Evolutionary conservation across 1,284 basidiomycete genomes (phyloP).

Genomic region (Fomitopsis schrenkii): DNA sequence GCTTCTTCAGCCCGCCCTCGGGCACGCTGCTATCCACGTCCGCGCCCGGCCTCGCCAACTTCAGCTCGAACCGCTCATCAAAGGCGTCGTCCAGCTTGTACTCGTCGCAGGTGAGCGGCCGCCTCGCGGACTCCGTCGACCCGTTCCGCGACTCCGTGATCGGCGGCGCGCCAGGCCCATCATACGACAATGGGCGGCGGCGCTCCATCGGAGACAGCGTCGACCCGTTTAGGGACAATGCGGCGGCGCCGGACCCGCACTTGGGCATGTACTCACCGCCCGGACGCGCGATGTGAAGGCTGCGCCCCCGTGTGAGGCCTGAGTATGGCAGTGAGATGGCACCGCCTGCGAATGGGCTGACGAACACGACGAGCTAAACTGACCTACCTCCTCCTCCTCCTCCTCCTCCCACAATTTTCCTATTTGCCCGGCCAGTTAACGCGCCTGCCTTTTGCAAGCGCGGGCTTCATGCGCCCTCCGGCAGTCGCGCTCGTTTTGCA

Average conservation of each 20-base stretch:
- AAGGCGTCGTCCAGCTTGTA: conserved; percentile 6
- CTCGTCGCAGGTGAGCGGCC: background rate
- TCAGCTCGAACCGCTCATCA: conserved; percentile 2
- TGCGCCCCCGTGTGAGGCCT: background rate
- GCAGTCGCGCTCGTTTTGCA: background rate
- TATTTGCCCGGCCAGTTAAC: background rate
- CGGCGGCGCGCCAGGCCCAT: background rate
- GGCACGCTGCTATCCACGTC: background rate
- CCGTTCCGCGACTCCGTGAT: background rate
- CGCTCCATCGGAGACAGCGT: conserved; percentile 4
- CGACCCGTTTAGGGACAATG: conserved; percentile 4
- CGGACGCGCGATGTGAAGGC: background rate
- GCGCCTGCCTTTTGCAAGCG: background rate
- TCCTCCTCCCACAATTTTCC: background rate
- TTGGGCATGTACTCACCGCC: background rate
- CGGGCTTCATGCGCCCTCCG: background rate
- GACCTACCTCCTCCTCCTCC: background rate
- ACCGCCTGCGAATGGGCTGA: background rate
- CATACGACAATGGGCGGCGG: background rate
- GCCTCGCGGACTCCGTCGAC: background rate
- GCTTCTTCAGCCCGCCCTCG: background rate
- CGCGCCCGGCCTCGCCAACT: background rate
- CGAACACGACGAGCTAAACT: background rate
- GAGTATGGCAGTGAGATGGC: background rate
- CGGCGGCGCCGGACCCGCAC: background rate